Evolutionary conservation across 163 green algal species (phyloP).

Genomic region (Scenedesmus sp.): DNA sequence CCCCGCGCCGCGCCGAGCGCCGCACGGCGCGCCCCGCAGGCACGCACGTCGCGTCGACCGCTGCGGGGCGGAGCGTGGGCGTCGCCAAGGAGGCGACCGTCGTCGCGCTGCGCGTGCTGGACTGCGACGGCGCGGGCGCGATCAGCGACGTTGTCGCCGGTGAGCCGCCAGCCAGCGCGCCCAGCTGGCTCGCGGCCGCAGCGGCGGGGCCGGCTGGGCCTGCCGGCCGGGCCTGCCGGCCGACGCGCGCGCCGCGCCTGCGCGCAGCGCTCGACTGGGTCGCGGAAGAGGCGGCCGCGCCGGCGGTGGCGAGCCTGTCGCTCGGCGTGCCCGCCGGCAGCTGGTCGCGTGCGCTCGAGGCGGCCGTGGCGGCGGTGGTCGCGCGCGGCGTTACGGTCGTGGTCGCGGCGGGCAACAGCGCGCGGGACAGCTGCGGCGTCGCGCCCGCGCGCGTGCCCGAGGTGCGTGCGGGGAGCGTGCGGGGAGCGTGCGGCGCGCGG

Average conservation of each 20-base stretch:
- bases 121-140: slow-evolving; percentile 77
- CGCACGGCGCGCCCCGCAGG: too few relatives aligned
- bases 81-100: slow-evolving; percentile 83
- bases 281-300: slow-evolving; percentile 60
- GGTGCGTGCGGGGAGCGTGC: too few relatives aligned
- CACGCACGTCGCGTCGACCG: neutral
- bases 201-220: too few relatives aligned
- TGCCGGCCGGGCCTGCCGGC: too few relatives aligned
- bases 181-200: too few relatives aligned
- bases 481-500: too few relatives aligned
- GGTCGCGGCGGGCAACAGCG: slow-evolving; percentile 62
- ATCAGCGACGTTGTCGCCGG: slow-evolving; percentile 68
- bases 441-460: slow-evolving; percentile 60
- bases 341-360: slow-evolving; percentile 43
- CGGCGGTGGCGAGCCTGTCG: slow-evolving; percentile 81
- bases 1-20: too few relatives aligned
- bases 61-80: slow-evolving; percentile 71
- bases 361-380: slow-evolving; percentile 45
- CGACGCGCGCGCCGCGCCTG: too few relatives aligned
- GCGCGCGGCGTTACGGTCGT: slow-evolving; percentile 46
- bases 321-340: slow-evolving; percentile 74
- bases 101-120: slow-evolving; percentile 82
- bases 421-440: slow-evolving; percentile 56
- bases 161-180: too few relatives aligned
- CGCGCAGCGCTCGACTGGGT: slow-evolving; percentile 84